Evolutionary conservation across 768 basidiomycete genomes (phyloP), one percentile per base, ranked within the genome.

Genomic region (Naganishia onofrii): DNA sequence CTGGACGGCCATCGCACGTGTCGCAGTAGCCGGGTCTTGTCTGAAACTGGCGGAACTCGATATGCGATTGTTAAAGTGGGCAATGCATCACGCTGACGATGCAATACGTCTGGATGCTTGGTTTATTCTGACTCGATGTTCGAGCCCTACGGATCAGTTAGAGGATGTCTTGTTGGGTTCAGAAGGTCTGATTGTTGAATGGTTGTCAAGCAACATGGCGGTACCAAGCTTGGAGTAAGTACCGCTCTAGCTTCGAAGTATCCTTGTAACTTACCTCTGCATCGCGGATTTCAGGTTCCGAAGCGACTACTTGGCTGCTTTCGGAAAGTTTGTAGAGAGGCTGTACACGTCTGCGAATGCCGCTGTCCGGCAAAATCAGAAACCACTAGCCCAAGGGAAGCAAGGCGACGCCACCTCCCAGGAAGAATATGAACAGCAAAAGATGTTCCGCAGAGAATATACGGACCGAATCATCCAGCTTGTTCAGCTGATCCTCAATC

Each of bases 181-280:
- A 63, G 26, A 63, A 7, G 60, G 60, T 13, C 42, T 52, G 34
- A 42, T 65, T 21, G 52, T 21, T 2, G 57, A 65, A 54, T 70
- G 69, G 71, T 42, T 68, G 29, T 48, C 53, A n/a, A 68, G 67
- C 32, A 72, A 72, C 32, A 65, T 69, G 67, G 10, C 55, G 19
- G 71, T 72, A 17, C 46, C 68, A 12, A 72, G 52, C 46, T 32
- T 60, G 9, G 67, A 68, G 71, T 72, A 38, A 72, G 71, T 65
- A 5, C 15, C 17, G 6, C 15, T 28, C 19, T 9, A 4, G 23
- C 2, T 29, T 38, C 32, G 38, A 19, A 28, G 38, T n/a, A 29
- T 13, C 9, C 38, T 4, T n/a, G 19, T 52, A 10, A 23, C 21
- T 34, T 38, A 19, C 19, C 13, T 44, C 34, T 52, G 17, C 32